phyloP scores from a whole-genome alignment of 352 stramenopile genomes.

The Pythium apleroticum region DNA sequence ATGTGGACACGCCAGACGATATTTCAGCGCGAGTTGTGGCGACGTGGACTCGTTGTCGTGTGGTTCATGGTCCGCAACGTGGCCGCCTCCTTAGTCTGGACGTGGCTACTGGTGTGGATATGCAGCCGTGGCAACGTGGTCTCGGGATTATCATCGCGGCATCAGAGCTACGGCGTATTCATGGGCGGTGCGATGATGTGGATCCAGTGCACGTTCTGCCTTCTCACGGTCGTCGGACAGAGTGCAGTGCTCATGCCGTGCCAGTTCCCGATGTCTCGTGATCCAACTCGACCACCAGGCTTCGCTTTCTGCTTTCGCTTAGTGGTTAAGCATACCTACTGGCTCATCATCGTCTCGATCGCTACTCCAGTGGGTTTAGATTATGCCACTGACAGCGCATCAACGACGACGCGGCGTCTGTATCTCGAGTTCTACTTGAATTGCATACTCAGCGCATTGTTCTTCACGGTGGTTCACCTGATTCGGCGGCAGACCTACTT shows the following conservation, averaged over 20 bases:
- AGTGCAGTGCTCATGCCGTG: constrained; percentile 25
- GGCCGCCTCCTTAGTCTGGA: not conserved
- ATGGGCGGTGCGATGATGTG: constrained; percentile 33
- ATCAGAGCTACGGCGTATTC: constrained; percentile 27
- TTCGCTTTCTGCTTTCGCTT: constrained; percentile 19
- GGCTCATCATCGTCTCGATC: not conserved
- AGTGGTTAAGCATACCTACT: not conserved
- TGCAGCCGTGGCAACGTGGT: constrained; percentile 34
- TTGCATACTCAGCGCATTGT: constrained; percentile 20
- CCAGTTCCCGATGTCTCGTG: constrained; percentile 20
- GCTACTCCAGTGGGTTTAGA: not conserved
- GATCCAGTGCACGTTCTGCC: constrained; percentile 29
- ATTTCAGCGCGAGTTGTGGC: not conserved
- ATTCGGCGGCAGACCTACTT: constrained; percentile 28
- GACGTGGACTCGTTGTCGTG: not conserved
- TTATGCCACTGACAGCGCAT: constrained; percentile 23
- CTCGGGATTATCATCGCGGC: constrained; percentile 4
- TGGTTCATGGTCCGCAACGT: constrained; percentile 4
- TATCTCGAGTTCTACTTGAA: constrained; percentile 31
- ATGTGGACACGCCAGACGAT: not conserved
- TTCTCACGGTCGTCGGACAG: constrained; percentile 26
- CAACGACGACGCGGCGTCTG: not conserved
- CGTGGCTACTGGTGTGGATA: constrained; percentile 9
- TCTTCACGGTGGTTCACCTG: constrained; percentile 27
- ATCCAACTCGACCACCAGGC: not conserved